Evolutionary conservation across 2,329 filamentous ascomycete species (phyloP).

Genomic region (Coleophoma cylindrospora): DNA sequence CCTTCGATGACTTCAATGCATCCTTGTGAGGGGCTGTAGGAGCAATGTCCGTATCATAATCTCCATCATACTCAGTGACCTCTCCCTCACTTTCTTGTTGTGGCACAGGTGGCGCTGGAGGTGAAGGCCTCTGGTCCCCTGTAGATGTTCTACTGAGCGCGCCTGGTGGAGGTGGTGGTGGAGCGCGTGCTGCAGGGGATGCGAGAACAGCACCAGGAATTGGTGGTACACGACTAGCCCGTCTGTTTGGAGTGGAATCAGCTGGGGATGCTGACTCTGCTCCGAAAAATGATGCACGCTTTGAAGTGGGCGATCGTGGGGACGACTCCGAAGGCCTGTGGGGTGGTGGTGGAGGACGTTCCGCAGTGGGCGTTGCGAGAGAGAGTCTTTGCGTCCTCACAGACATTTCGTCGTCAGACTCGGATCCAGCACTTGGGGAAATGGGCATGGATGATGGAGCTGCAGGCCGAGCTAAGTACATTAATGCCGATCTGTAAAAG

Average conservation of each 20-base stretch:
- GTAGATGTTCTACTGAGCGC: slow-evolving; percentile 55
- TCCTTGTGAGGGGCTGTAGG: slow-evolving; percentile 93
- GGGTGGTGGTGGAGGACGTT: slow-evolving; percentile 38
- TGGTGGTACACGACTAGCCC: slow-evolving; percentile 55
- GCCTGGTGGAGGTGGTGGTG: slow-evolving; percentile 61
- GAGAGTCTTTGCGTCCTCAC: slow-evolving; percentile 39
- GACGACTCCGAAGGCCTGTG: slow-evolving; percentile 35
- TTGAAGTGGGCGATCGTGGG: slow-evolving; percentile 37
- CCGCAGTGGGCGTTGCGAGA: slow-evolving; percentile 29
- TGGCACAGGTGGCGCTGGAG: slow-evolving; percentile 37
- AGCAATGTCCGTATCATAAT: slow-evolving; percentile 96
- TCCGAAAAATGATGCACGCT: slow-evolving; percentile 28
- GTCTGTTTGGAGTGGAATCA: slow-evolving; percentile 37
- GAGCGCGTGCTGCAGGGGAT: slow-evolving; percentile 53
- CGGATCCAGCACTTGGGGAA: slow-evolving; percentile 73
- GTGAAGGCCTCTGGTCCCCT: slow-evolving; percentile 42
- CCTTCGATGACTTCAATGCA: slow-evolving; percentile 75
- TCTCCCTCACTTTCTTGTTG: slow-evolving; percentile 68
- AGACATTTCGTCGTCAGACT: slow-evolving; percentile 84
- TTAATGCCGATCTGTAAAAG: slow-evolving; percentile 17
- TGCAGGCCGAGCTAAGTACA: slow-evolving; percentile 53
- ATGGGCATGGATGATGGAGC: slow-evolving; percentile 48
- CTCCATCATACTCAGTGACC: slow-evolving; percentile 90
- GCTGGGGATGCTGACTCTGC: slow-evolving; percentile 23
- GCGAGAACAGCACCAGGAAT: slow-evolving; percentile 47